A percentile compares a stretch with the other conserved stretches of the same genome.
phyloP scores from a whole-genome alignment of 2,329 filamentous ascomycete genomes.

The Cordyceps javanica region DNA sequence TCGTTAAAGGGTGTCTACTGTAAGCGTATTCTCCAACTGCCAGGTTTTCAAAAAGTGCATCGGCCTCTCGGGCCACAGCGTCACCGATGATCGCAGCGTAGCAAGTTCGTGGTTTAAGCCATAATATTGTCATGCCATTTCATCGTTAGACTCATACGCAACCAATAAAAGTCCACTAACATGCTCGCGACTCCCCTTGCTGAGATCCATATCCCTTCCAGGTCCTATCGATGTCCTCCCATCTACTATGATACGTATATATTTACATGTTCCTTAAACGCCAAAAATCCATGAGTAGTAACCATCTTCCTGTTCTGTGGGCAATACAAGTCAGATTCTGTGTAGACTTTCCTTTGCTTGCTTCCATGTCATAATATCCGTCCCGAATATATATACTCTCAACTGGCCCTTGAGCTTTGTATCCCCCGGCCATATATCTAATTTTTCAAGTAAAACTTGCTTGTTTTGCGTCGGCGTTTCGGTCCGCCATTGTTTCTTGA shows the following conservation, averaged over 20 bases:
- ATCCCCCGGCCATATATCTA: constrained; percentile 18
- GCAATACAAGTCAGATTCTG: constrained; percentile 10
- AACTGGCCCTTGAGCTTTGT: constrained; percentile 8
- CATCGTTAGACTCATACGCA: constrained; percentile 26
- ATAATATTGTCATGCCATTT: constrained; percentile 29
- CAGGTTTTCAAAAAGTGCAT: neutral
- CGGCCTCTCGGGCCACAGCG: neutral
- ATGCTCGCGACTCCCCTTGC: constrained; percentile 11
- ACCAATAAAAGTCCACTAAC: constrained; percentile 19
- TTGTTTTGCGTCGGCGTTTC: constrained; percentile 7
- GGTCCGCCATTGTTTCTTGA: constrained; percentile 1
- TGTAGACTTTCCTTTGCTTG: neutral
- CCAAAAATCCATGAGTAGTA: constrained; percentile 6
- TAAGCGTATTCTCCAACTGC: too few species aligned
- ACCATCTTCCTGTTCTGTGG: neutral
- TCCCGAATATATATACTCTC: constrained; percentile 23
- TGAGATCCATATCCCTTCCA: constrained; percentile 18
- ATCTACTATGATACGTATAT: constrained; percentile 18
- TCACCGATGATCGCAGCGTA: neutral
- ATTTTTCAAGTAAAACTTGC: constrained; percentile 22
- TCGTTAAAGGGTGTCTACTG: too few species aligned
- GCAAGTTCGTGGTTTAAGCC: constrained; percentile 15
- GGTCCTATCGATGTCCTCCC: constrained; percentile 12
- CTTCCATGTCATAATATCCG: neutral
- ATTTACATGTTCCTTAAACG: constrained; percentile 19